Evolutionary conservation across 495 filamentous ascomycete species (phyloP), one percentile per base, ranked within the genome.

Genomic region (Neurospora sublineolata): DNA sequence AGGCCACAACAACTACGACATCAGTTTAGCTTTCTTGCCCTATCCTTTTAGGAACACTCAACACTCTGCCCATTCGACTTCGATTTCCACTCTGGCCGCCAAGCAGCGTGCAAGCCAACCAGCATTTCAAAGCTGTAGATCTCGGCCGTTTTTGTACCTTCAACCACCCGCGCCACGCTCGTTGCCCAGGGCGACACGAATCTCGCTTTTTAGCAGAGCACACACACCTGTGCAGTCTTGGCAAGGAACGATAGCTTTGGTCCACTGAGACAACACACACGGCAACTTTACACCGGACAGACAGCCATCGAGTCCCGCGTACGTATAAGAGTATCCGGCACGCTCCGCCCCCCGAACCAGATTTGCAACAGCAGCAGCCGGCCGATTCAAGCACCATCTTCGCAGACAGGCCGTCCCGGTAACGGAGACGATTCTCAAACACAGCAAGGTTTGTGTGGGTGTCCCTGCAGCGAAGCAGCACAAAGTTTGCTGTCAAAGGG

Each of bases 151-250:
- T 76, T 76, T 69, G 77, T 71, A 52, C 41, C 72, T 41, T 73
- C 72, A 69, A 69, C 69, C 18, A 77, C 70, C 38, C 23, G 71
- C 77, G 76, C 77, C 76, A 78, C 75, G 75, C 72, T 64, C 72
- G 42, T 73, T 73, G 52, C 38, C 69, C 71, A 70, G 71, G 76
- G 78, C 76, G 73, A 80, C 78, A 80, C 78, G 76, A 80, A 78
- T 77, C 77, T 78, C 75, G 75, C 74, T 74, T 74, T 73, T 42
- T 41, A 42, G 71, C 70, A 44, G 64, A 69, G 68, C 44, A 70
- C 75, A 67, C 27, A 18, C 52, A 64, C 52, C 30, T 64, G 52
- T 64, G 8, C 27, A 12, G 73, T 68, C 79, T 80, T 80, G 79
- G 77, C 79, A 78, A 36, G 64, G 67, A 77, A 73, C 72, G 68